phyloP scores from a whole-genome alignment of 2,329 filamentous ascomycete genomes.

The Fonsecaea multimorphosa region DNA sequence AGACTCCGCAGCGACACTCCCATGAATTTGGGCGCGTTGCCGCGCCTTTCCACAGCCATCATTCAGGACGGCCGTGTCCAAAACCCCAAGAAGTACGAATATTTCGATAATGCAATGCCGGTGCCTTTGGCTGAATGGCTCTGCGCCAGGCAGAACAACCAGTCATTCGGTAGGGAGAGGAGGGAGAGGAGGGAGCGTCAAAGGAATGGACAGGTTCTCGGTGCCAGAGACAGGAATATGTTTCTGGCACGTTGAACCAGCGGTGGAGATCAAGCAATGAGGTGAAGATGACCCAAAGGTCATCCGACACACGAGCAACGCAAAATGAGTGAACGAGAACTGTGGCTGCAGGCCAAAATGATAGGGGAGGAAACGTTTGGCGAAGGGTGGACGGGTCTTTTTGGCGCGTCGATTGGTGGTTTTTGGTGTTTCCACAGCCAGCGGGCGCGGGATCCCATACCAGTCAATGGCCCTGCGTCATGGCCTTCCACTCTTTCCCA shows the following conservation, averaged over 20 bases:
- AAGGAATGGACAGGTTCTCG: conserved; percentile 36
- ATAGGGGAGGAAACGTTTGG: conserved; percentile 13
- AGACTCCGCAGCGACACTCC: conserved; percentile 44
- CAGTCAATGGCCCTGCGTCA: conserved; percentile 16
- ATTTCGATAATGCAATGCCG: conserved; percentile 9
- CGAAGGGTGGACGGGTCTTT: conserved; percentile 7
- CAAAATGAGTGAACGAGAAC: conserved; percentile 13
- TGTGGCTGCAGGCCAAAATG: conserved; percentile 9
- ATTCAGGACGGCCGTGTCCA: conserved; percentile 6
- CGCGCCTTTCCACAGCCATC: conserved; percentile 32
- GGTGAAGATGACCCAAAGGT: conserved; percentile 21
- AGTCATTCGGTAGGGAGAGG: conserved; percentile 16
- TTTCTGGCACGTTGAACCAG: conserved; percentile 25
- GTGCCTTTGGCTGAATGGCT: neutral
- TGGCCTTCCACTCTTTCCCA: conserved; percentile 2
- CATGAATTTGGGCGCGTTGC: conserved; percentile 41
- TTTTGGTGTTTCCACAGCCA: neutral
- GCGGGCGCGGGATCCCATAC: neutral
- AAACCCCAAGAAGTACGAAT: neutral
- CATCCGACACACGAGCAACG: conserved; percentile 24
- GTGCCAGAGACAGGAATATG: conserved; percentile 5
- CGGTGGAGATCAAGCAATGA: conserved; percentile 13
- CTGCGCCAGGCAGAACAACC: conserved; percentile 32
- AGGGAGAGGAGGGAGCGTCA: conserved; percentile 1
- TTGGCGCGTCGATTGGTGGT: conserved; percentile 21